A percentile compares a stretch with the other conserved stretches of the same genome.
Conservation (phyloP, 2,329 filamentous ascomycete genomes). For the Cladorrhinum sp. region DNA sequence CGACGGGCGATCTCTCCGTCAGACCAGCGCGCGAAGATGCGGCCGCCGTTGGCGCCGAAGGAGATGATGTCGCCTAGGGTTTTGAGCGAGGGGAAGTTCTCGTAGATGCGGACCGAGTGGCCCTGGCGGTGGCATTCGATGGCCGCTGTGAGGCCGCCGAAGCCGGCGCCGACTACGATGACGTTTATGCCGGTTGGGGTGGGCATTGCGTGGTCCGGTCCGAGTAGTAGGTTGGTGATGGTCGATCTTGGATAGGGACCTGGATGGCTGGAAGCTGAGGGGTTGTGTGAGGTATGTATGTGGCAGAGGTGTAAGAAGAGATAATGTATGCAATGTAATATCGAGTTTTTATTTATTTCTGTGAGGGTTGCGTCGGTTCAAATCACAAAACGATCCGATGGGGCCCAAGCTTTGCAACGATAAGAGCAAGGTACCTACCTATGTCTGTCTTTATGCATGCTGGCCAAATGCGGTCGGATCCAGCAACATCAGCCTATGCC, state of each 20-base stretch:
- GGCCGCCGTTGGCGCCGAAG: slow-evolving; percentile 58
- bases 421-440: too few species aligned
- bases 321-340: neutral
- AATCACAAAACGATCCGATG: neutral
- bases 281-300: too few species aligned
- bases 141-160: slow-evolving; percentile 59
- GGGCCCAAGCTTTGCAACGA: too few species aligned
- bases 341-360: too few species aligned
- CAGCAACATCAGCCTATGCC: slow-evolving; percentile 20
- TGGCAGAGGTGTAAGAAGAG: neutral
- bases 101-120: slow-evolving; percentile 57
- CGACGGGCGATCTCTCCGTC: slow-evolving; percentile 45
- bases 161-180: slow-evolving; percentile 52
- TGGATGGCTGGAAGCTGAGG: too few species aligned
- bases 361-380: neutral
- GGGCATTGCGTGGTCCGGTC: too few species aligned
- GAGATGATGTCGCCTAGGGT: slow-evolving; percentile 60
- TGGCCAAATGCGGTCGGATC: too few species aligned
- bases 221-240: neutral
- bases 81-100: slow-evolving; percentile 56
- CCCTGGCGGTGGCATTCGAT: slow-evolving; percentile 62
- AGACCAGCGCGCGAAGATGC: slow-evolving; percentile 59
- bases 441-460: too few species aligned
- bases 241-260: too few species aligned
- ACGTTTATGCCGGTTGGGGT: slow-evolving; percentile 49